These are phyloP conservation scores for Euphorbia schlechtendalii DNA, from an alignment of 441 rosid genomes.

Conservation along the genomic window DNA sequence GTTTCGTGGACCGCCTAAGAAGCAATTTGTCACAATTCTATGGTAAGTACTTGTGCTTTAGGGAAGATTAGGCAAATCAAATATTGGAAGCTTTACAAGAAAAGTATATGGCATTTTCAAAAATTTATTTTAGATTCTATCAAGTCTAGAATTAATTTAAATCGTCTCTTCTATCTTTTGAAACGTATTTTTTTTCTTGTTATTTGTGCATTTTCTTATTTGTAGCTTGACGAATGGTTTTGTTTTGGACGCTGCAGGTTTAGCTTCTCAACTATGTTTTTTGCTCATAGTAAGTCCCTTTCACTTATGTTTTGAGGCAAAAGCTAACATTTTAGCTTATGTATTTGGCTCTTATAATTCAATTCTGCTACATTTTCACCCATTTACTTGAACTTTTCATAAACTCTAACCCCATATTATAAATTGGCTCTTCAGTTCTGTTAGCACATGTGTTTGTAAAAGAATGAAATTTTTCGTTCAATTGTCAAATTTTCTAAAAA, in stretches of 20 bases:
- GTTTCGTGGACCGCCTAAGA: constrained; percentile 78
- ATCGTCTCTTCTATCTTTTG: too few relatives aligned
- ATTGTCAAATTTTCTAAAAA: neutral
- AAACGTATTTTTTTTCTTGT: too few relatives aligned
- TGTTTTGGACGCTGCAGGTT: constrained; percentile 50
- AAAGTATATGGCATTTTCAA: too few relatives aligned
- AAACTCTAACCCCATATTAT: too few relatives aligned
- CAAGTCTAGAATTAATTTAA: too few relatives aligned
- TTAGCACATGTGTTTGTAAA: too few relatives aligned
- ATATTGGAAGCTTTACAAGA: too few relatives aligned
- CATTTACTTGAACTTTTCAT: neutral
- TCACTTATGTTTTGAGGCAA: neutral
- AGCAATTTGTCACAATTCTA: constrained; percentile 65
- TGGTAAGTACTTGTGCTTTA: constrained; percentile 45
- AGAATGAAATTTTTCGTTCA: too few relatives aligned
- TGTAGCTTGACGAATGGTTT: too few relatives aligned
- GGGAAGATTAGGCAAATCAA: too few relatives aligned
- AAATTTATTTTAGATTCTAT: too few relatives aligned
- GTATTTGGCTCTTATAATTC: neutral
- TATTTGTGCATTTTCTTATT: neutral
- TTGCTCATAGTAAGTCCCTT: constrained; percentile 69
- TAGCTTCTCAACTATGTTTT: constrained; percentile 84
- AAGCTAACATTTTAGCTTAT: neutral
- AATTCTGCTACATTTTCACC: neutral
- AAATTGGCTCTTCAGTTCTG: too few relatives aligned